Conservation (phyloP, 805 yeast species). For the Pichia membranifaciens region DNA sequence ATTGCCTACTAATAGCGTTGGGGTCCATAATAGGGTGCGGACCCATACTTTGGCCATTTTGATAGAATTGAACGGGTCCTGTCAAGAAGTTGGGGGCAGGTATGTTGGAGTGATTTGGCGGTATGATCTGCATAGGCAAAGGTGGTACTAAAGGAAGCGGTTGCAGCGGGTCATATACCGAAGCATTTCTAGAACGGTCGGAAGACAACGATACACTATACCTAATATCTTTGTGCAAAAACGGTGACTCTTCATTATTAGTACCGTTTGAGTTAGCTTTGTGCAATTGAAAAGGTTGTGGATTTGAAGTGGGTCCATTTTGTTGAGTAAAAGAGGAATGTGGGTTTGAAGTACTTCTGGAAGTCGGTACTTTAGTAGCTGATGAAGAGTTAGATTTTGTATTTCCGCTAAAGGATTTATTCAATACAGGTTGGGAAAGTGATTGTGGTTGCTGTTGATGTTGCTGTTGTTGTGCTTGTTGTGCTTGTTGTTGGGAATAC, state of each 20-base stretch:
- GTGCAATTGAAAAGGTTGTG: conserved; percentile 10
- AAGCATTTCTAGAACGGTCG: conserved; percentile 32
- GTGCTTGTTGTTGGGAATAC: conserved; percentile 3
- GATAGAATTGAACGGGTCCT: conserved; percentile 2
- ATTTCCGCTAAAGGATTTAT: not conserved
- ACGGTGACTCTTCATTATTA: conserved; percentile 17
- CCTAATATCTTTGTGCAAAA: conserved; percentile 29
- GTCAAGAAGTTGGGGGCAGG: not conserved
- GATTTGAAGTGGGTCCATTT: conserved; percentile 10
- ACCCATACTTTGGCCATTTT: not conserved
- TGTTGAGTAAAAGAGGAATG: not conserved
- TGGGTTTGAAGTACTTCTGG: not conserved
- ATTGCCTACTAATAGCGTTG: conserved; percentile 5
- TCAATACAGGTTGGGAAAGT: conserved; percentile 8
- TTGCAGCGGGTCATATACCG: conserved; percentile 34
- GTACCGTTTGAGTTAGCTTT: not conserved
- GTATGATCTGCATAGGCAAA: conserved; percentile 1
- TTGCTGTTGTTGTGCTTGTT: conserved; percentile 9
- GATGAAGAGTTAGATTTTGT: not conserved
- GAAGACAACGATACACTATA: conserved; percentile 23
- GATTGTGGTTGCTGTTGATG: conserved; percentile 6
- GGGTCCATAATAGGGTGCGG: conserved; percentile 2
- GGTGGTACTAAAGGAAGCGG: conserved; percentile 15
- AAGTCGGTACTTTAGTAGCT: not conserved
- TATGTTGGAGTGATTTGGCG: not conserved